Conservation (phyloP, 768 basidiomycete genomes). For the Leccinum subgranulosum region DNA sequence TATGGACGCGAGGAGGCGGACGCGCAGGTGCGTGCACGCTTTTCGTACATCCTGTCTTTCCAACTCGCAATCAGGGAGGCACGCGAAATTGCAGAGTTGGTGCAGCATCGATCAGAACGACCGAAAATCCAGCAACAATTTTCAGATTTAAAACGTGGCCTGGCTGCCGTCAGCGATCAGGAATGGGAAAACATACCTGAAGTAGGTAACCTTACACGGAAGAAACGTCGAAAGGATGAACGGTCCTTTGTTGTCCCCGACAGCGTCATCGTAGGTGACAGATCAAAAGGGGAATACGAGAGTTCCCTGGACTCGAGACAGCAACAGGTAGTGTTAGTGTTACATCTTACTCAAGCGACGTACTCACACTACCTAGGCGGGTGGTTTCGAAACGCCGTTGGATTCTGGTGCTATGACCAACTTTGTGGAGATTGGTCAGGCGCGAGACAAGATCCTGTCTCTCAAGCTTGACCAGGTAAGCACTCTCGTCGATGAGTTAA, state of each 20-base stretch:
- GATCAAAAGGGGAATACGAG: constrained; percentile 71
- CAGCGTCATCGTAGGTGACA: constrained; percentile 85
- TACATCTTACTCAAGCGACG: not conserved
- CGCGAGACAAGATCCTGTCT: constrained; percentile 89
- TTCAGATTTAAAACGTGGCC: constrained; percentile 88
- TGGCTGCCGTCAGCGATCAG: constrained; percentile 79
- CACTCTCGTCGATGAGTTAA: not conserved
- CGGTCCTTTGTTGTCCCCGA: constrained; percentile 90
- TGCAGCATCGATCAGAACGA: constrained; percentile 76
- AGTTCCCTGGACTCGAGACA: constrained; percentile 71
- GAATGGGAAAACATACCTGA: constrained; percentile 97
- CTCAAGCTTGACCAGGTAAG: constrained; percentile 89
- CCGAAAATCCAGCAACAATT: constrained; percentile 97
- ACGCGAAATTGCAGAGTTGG: constrained; percentile 68
- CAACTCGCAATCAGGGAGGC: constrained; percentile 52
- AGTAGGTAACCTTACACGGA: constrained; percentile 92
- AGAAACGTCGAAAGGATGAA: constrained; percentile 84
- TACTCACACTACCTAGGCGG: constrained; percentile 24
- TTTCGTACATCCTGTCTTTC: constrained; percentile 11
- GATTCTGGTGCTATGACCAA: constrained; percentile 82
- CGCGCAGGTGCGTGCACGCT: constrained; percentile 60
- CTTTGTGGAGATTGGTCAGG: constrained; percentile 95
- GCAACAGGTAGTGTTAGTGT: constrained; percentile 56
- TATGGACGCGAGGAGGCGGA: constrained; percentile 84
- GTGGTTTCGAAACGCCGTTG: constrained; percentile 80